These are phyloP conservation scores for Vaccinium myrtillus DNA, from an alignment of 148 eudicot species.

Conservation along the genomic window DNA sequence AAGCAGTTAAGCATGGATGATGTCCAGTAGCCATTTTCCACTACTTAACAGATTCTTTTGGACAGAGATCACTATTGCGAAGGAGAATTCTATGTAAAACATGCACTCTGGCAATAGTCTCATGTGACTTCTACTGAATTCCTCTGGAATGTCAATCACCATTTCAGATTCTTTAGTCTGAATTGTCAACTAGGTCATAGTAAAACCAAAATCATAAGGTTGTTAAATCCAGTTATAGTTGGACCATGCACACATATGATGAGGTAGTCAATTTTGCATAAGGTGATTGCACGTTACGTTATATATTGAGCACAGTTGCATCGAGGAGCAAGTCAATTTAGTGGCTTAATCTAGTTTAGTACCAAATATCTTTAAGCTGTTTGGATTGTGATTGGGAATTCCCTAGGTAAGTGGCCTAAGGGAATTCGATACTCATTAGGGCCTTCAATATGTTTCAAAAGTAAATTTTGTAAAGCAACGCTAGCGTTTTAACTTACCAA, in stretches of 20 bases:
- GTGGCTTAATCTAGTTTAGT: not conserved
- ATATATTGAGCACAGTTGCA: not conserved
- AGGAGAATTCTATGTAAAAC: not conserved
- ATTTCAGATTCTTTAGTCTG: not conserved
- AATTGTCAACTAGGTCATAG: not conserved
- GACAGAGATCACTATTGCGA: not conserved
- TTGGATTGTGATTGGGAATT: not conserved
- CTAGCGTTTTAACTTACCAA: not conserved
- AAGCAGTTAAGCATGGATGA: not conserved
- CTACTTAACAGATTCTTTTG: not conserved
- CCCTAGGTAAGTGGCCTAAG: not conserved
- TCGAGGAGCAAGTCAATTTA: not conserved
- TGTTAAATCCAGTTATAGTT: not conserved
- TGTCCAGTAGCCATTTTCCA: not conserved
- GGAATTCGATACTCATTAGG: not conserved
- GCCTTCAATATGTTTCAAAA: not conserved
- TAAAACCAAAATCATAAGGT: not conserved
- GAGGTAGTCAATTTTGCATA: not conserved
- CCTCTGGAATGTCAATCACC: not conserved
- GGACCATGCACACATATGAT: not conserved
- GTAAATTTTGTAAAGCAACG: not conserved
- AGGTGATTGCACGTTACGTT: not conserved
- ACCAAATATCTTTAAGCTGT: not conserved
- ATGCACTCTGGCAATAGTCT: not conserved
- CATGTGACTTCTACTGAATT: not conserved